Percentiles rank a stretch among this genome's conserved stretches.
Evolutionary conservation across 2,329 filamentous ascomycete genomes (phyloP).

Genomic region (Graphilbum ipis-grandicollis): DNA sequence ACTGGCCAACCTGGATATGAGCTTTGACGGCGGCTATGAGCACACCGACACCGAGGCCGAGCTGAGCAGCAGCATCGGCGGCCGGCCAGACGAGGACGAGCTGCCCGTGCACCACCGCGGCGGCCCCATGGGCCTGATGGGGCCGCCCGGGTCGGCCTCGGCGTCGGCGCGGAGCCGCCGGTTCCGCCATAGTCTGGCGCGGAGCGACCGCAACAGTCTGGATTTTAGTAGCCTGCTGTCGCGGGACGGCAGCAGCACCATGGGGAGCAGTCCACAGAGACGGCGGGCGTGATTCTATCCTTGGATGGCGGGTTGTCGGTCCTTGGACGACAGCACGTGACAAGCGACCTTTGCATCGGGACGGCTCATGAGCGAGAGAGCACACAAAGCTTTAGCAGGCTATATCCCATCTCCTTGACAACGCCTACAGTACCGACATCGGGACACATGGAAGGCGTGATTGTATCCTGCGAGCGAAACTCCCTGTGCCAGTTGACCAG

Average conservation of each 20-base stretch:
- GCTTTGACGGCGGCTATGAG: constrained; percentile 38
- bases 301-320: too few species aligned
- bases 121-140: not conserved
- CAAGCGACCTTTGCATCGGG: too few species aligned
- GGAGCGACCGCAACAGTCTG: constrained; percentile 31
- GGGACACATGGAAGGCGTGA: too few species aligned
- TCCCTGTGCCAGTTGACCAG: too few species aligned
- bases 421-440: too few species aligned
- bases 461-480: too few species aligned
- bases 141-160: not conserved
- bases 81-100: constrained; percentile 6
- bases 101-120: constrained; percentile 7
- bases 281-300: constrained; percentile 18
- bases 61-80: constrained; percentile 27
- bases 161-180: constrained; percentile 9
- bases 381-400: too few species aligned
- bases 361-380: too few species aligned
- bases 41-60: constrained; percentile 62
- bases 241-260: constrained; percentile 37
- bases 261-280: constrained; percentile 35
- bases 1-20: too few species aligned
- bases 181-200: constrained; percentile 20
- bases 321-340: too few species aligned
- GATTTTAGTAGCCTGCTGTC: constrained; percentile 39
- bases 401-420: too few species aligned